These are phyloP conservation scores for Aphanomyces astaci DNA, from an alignment of 352 stramenopile genomes.

Conservation along the genomic window DNA sequence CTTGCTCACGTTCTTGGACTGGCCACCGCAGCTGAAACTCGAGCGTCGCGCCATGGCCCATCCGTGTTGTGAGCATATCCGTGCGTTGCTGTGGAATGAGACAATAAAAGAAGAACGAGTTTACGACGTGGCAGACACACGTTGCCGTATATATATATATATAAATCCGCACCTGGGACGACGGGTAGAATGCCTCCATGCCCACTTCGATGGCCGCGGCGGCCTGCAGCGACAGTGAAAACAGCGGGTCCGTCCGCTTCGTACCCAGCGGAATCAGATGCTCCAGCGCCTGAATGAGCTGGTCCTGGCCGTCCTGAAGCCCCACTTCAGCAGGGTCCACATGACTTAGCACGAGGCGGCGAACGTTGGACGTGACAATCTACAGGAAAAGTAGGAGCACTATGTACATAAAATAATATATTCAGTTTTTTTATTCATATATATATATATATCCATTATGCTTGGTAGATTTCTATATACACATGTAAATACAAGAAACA, in stretches of 20 bases:
- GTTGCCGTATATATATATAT: neutral
- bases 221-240: slow-evolving; percentile 72
- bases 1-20: slow-evolving; percentile 76
- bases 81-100: slow-evolving; percentile 72
- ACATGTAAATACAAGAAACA: no score
- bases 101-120: no score
- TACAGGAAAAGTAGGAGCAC: no score
- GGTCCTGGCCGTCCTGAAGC: slow-evolving; percentile 41
- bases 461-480: neutral
- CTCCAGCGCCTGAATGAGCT: slow-evolving; percentile 56
- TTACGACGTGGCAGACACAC: no score
- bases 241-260: slow-evolving; percentile 73
- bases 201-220: slow-evolving; percentile 75
- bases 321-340: slow-evolving; percentile 70
- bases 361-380: slow-evolving; percentile 73
- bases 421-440: no score
- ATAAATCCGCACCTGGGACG: slow-evolving; percentile 33
- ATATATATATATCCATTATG: no score
- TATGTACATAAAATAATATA: no score
- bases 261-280: slow-evolving; percentile 71
- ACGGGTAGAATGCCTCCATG: slow-evolving; percentile 82
- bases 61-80: slow-evolving; percentile 67
- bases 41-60: slow-evolving; percentile 74
- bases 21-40: slow-evolving; percentile 83
- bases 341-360: slow-evolving; percentile 66